phyloP scores from a whole-genome alignment of 1,284 basidiomycete genomes.

The Kwoniella shivajii region DNA sequence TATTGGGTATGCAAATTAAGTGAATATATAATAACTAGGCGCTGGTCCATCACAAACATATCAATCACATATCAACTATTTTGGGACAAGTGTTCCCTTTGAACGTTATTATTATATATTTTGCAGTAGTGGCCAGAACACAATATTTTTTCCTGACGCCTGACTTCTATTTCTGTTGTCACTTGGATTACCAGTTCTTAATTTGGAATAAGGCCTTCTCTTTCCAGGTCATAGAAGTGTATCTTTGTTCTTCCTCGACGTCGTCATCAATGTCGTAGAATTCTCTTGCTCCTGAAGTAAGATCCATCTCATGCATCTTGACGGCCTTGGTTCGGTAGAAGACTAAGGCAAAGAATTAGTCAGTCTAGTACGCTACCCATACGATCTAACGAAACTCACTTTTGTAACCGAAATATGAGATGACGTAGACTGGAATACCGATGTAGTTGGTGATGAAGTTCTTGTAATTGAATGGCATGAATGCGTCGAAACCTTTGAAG shows the following conservation, averaged over 20 bases:
- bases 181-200: conserved; percentile 50
- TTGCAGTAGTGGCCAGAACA: no score
- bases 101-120: no score
- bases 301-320: conserved; percentile 62
- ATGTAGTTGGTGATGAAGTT: conserved; percentile 63
- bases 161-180: no score
- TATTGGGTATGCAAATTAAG: no score
- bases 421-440: conserved; percentile 58
- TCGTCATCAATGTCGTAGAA: conserved; percentile 67
- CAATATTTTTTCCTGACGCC: no score
- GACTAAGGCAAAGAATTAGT: conserved; percentile 33
- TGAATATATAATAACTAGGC: no score
- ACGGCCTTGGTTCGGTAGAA: conserved; percentile 61
- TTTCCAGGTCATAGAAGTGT: conserved; percentile 36
- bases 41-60: no score
- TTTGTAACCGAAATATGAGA: conserved; percentile 66
- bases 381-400: conserved; percentile 18
- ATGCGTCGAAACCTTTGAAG: conserved; percentile 70
- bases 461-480: conserved; percentile 59
- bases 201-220: conserved; percentile 44
- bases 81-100: no score
- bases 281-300: conserved; percentile 64
- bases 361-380: not conserved
- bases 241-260: conserved; percentile 34
- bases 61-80: no score